These are phyloP conservation scores for Phytophthora hybrid DNA, from an alignment of 352 stramenopile genomes.

Conservation along the genomic window DNA sequence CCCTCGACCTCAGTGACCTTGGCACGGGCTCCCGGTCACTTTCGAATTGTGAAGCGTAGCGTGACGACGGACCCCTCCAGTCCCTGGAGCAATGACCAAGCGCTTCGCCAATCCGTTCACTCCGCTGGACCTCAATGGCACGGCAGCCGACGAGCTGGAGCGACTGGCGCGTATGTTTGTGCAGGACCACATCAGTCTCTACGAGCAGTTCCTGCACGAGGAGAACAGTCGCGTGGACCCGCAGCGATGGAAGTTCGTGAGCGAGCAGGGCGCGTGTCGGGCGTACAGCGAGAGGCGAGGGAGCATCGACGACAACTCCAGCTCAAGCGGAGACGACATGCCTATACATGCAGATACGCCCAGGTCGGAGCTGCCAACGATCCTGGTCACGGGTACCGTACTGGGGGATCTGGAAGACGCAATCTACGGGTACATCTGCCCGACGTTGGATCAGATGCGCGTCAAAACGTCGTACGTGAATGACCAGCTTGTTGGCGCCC, in stretches of 20 bases:
- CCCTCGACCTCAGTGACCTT: neutral
- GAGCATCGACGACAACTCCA: conserved; percentile 34
- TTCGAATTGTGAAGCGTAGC: conserved; percentile 13
- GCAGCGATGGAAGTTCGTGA: conserved; percentile 51
- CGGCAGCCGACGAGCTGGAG: conserved; percentile 36
- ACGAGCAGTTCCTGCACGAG: conserved; percentile 50
- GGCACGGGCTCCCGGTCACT: conserved; percentile 3
- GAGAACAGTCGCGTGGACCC: conserved; percentile 44
- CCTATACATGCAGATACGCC: conserved; percentile 38
- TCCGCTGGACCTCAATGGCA: conserved; percentile 40
- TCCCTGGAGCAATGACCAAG: conserved; percentile 33
- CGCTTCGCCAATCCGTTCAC: conserved; percentile 56
- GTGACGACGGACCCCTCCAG: neutral
- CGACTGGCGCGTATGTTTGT: conserved; percentile 48
- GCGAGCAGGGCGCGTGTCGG: conserved; percentile 45
- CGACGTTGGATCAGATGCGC: conserved; percentile 45
- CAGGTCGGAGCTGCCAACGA: conserved; percentile 30
- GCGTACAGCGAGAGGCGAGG: conserved; percentile 49
- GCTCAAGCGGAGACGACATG: conserved; percentile 33
- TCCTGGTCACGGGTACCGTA: conserved; percentile 49
- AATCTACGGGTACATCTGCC: conserved; percentile 52
- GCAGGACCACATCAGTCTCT: conserved; percentile 47
- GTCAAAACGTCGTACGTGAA: conserved; percentile 58
- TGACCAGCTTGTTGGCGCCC: conserved; percentile 47
- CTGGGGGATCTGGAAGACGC: conserved; percentile 54